Evolutionary conservation across 306 rosid genomes (phyloP).

Genomic region (Glycine tomentella): DNA sequence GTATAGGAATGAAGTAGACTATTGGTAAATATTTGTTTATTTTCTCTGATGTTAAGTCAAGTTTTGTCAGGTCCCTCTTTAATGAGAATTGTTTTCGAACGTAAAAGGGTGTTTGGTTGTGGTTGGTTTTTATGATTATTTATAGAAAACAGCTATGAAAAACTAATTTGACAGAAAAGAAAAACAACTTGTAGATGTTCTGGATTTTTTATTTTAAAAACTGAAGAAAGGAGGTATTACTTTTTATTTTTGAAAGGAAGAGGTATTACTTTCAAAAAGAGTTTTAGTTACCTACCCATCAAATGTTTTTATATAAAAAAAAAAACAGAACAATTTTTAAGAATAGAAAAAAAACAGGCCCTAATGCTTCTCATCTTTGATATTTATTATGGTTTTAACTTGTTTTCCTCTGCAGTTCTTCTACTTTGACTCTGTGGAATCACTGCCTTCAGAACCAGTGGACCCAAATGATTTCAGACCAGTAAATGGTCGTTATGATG

Average conservation of each 20-base stretch:
- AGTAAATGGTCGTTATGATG: conserved; percentile 78
- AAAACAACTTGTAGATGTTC: not conserved
- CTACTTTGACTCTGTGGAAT: conserved; percentile 91
- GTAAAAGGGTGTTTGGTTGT: not conserved
- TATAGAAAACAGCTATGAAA: not conserved
- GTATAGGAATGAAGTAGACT: not conserved
- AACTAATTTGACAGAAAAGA: not conserved
- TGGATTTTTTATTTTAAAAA: not conserved
- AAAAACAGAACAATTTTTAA: not conserved
- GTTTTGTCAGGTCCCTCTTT: not conserved
- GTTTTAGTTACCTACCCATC: not conserved
- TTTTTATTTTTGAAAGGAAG: too few species aligned
- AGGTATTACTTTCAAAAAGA: not conserved
- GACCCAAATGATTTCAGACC: conserved; percentile 72
- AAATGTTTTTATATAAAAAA: not conserved
- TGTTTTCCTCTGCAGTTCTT: conserved; percentile 64
- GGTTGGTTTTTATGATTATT: not conserved
- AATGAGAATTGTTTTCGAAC: not conserved
- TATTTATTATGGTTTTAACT: conserved; percentile 39
- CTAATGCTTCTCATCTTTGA: not conserved
- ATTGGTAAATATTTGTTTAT: not conserved
- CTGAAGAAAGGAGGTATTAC: not conserved
- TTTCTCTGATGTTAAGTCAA: not conserved
- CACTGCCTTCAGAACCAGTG: conserved; percentile 76
- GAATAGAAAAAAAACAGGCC: not conserved